These are phyloP conservation scores for Dictyostelium firmibasis DNA, from an alignment of 78 protist genomes.

Conservation along the genomic window DNA sequence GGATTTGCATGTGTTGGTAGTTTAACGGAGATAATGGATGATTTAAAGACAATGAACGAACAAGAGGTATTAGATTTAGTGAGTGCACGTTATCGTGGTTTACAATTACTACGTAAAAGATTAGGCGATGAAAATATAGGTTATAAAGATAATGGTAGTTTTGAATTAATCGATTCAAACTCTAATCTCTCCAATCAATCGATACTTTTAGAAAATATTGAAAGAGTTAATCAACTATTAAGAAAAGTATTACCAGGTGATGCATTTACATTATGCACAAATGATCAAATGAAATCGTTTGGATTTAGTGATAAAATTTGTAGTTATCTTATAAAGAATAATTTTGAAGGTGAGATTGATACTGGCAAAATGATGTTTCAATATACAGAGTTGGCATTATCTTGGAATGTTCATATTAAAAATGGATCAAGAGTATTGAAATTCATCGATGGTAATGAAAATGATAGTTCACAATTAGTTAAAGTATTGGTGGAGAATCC, in stretches of 20 bases:
- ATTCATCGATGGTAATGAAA: background rate
- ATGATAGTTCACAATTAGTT: background rate
- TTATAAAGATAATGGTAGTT: constrained; percentile 33
- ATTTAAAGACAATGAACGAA: constrained; percentile 7
- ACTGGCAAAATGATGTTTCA: constrained; percentile 35
- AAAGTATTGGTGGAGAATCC: background rate
- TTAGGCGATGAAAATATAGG: constrained; percentile 30
- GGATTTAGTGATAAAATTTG: background rate
- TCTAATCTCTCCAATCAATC: background rate
- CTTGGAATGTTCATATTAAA: background rate
- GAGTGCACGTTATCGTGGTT: background rate
- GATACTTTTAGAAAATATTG: background rate
- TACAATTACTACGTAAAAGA: background rate
- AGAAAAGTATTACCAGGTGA: background rate
- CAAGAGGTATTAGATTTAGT: background rate
- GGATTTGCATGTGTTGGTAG: constrained; percentile 24
- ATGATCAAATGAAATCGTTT: background rate
- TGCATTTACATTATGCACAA: background rate
- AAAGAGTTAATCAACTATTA: background rate
- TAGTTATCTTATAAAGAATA: background rate
- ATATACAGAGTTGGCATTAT: background rate
- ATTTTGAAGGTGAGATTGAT: constrained; percentile 25
- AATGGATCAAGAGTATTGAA: background rate
- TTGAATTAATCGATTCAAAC: constrained; percentile 13
- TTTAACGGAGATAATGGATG: constrained; percentile 11